phyloP scores from a whole-genome alignment of 805 yeast genomes.

The Candida koratica region DNA sequence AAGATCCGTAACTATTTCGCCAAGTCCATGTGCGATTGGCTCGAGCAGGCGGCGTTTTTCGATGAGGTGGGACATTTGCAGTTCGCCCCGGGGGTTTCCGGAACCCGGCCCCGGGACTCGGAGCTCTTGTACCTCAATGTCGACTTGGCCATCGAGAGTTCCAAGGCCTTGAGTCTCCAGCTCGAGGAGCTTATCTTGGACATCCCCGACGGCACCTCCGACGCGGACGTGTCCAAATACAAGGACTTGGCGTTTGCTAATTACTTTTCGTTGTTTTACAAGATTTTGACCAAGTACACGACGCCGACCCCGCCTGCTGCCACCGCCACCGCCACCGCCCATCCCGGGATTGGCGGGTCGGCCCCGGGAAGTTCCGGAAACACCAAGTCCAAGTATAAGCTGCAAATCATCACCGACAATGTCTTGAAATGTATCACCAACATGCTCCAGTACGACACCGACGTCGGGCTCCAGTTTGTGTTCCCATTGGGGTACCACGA shows the following conservation, averaged over 20 bases:
- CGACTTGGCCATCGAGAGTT: constrained; percentile 63
- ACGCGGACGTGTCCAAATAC: constrained; percentile 49
- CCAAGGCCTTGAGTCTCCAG: constrained; percentile 52
- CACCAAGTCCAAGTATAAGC: constrained; percentile 46
- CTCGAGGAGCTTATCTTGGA: constrained; percentile 58
- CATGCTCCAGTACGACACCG: constrained; percentile 66
- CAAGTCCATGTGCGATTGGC: constrained; percentile 48
- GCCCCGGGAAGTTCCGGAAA: too few relatives aligned
- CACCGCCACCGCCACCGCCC: too few relatives aligned
- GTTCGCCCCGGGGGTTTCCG: constrained; percentile 3
- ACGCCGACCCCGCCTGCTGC: too few relatives aligned
- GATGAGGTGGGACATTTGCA: constrained; percentile 18
- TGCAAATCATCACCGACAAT: constrained; percentile 55
- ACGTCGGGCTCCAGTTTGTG: constrained; percentile 71
- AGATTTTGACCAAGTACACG: constrained; percentile 47
- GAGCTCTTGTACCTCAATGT: constrained; percentile 26
- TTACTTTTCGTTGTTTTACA: constrained; percentile 59
- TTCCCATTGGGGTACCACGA: constrained; percentile 75
- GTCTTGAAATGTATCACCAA: constrained; percentile 65
- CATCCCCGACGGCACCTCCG: constrained; percentile 52
- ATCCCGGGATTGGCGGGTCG: too few relatives aligned
- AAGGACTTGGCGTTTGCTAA: constrained; percentile 63
- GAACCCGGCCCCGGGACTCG: constrained; percentile 6
- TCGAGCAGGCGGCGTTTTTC: constrained; percentile 46
- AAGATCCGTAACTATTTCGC: constrained; percentile 46